phyloP scores from a whole-genome alignment of 208 protist species.

The Novymonas esmeraldas region DNA sequence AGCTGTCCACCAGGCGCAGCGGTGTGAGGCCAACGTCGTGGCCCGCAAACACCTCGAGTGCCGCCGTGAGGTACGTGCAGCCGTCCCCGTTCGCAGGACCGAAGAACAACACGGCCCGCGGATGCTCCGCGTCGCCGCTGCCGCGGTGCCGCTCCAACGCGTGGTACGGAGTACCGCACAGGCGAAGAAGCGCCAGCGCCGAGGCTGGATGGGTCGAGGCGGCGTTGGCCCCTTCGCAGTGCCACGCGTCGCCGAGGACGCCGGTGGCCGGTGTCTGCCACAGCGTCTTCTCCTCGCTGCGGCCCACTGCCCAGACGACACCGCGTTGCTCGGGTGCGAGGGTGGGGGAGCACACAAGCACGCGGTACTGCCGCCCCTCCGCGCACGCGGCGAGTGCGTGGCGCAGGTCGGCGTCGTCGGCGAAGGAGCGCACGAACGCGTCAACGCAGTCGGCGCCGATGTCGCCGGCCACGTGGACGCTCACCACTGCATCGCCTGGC shows the following conservation, averaged over 20 bases:
- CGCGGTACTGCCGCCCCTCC: slow-evolving; percentile 28
- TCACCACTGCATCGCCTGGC: slow-evolving; percentile 6
- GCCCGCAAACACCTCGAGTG: slow-evolving; percentile 45
- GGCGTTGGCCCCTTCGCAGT: slow-evolving; percentile 18
- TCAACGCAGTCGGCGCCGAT: slow-evolving; percentile 23
- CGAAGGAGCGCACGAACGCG: slow-evolving; percentile 19
- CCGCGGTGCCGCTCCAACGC: slow-evolving; percentile 27
- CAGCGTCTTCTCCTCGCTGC: not conserved
- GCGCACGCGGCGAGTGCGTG: not conserved
- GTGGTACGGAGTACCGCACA: slow-evolving; percentile 57
- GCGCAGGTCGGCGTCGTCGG: slow-evolving; percentile 1
- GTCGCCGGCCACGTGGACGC: slow-evolving; percentile 40
- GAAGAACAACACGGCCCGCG: slow-evolving; percentile 36
- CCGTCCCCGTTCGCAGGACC: slow-evolving; percentile 49
- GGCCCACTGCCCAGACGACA: slow-evolving; percentile 54
- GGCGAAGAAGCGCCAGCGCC: slow-evolving; percentile 29
- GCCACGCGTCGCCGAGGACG: slow-evolving; percentile 49
- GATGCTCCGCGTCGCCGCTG: not conserved
- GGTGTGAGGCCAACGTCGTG: slow-evolving; percentile 46
- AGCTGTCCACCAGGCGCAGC: slow-evolving; percentile 58
- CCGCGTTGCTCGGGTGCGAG: slow-evolving; percentile 52
- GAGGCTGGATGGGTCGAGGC: not conserved
- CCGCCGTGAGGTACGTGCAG: slow-evolving; percentile 62
- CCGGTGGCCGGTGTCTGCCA: slow-evolving; percentile 39
- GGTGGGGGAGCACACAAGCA: slow-evolving; percentile 56